Base-by-base conservation (phyloP, 2,329 filamentous ascomycete genomes). In the Juglanconis oblonga region DNA sequence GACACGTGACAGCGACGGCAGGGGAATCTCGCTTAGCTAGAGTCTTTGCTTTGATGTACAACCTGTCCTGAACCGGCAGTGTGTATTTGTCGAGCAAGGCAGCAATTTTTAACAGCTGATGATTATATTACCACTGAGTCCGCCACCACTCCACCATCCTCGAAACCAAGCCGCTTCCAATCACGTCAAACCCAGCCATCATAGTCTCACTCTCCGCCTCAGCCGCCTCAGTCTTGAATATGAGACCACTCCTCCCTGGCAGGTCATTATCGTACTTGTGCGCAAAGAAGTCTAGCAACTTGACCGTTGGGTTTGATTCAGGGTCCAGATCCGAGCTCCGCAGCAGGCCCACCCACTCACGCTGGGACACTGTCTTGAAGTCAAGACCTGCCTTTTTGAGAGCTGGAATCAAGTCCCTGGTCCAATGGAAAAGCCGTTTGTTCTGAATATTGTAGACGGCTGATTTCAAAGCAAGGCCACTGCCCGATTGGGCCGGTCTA, bases 231-330 rank as follows among this genome's bases (percentile, higher is more conserved):
- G 24, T 24, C 24, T 24, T 24, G 24, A 24, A 24, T 24, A 24
- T 24, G 24, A 24, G 24, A 24, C 24, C 24, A 24, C 24, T 24
- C 24, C 24, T 24, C 24, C 24, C 24, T 24, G 24, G 24, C 24
- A 24, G 24, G 3, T 74, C 72, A 44, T 78, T 83, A 67, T 68
- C 68, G 42, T 80, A 81, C 63, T 80, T 80, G n/a, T 64, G 66
- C 1, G 73, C 70, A 60, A 83, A 84, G 71, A 82, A 85, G 47
- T 82, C 80, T 1, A 83, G 61, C 1, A 84, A 71, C 67, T 83
- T 84, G 63, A 82, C 74, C 0, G 79, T 75, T 10, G 82, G 81
- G 63, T 85, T 85, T 14, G 64, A 68, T 5, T 72, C 62, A 0
- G 79, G 76, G 53, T 82, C 77, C 0, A 73, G 70, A 52, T 81